A percentile compares a stretch with the other conserved stretches of the same genome.
Evolutionary conservation across 2,329 filamentous ascomycete genomes (phyloP).

Genomic region (Calonectria ilicicola): DNA sequence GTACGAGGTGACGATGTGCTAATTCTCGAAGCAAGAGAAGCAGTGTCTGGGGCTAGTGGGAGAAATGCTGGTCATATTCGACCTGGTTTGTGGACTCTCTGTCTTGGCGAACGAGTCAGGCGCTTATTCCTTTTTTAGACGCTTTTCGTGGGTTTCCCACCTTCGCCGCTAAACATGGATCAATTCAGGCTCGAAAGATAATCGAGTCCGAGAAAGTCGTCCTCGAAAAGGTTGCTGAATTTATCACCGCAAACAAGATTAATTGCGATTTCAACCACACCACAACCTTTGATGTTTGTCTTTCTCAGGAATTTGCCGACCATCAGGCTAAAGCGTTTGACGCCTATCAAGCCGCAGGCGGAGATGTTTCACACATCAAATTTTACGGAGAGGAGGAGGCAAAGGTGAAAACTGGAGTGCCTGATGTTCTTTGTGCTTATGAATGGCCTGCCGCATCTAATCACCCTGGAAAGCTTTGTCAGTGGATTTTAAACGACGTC

Average conservation of each 20-base stretch:
- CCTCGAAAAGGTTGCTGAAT: constrained; percentile 50
- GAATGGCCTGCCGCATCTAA: constrained; percentile 63
- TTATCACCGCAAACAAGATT: constrained; percentile 54
- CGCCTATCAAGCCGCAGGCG: neutral
- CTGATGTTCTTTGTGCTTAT: constrained; percentile 56
- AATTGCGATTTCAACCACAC: constrained; percentile 59
- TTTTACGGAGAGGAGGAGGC: constrained; percentile 12
- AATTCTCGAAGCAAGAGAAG: constrained; percentile 58
- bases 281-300: constrained; percentile 61
- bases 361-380: constrained; percentile 9
- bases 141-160: constrained; percentile 57
- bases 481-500: constrained; percentile 56
- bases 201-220: constrained; percentile 8
- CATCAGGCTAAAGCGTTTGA: constrained; percentile 49
- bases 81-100: constrained; percentile 46
- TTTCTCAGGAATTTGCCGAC: constrained; percentile 58
- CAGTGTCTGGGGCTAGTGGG: constrained; percentile 56
- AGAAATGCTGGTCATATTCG: constrained; percentile 59
- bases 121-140: neutral
- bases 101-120: neutral
- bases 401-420: constrained; percentile 49
- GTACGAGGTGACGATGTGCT: constrained; percentile 48
- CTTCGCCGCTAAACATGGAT: constrained; percentile 17
- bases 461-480: constrained; percentile 61
- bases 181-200: neutral